Conservation (phyloP, 2,329 filamentous ascomycete species). For the Colletotrichum coccodes region DNA sequence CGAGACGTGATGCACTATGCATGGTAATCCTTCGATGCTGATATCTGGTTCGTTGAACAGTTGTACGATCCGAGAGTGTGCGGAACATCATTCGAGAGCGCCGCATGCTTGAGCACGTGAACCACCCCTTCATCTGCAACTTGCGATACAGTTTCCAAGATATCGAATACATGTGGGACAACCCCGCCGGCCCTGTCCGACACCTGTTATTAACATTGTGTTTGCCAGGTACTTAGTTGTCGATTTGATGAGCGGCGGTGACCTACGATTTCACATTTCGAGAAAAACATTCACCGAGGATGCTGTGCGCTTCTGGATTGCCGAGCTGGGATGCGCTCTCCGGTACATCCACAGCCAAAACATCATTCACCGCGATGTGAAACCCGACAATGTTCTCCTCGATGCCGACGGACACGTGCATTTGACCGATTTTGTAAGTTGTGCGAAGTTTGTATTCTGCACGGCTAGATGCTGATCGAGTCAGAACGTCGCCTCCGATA, state of each 20-base stretch:
- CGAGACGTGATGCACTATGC: neutral
- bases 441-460: neutral
- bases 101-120: conserved; percentile 97
- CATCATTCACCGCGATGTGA: conserved; percentile 91
- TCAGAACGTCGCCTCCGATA: conserved; percentile 96
- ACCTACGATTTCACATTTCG: conserved; percentile 96
- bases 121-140: conserved; percentile 98
- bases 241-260: conserved; percentile 97
- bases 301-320: conserved; percentile 95
- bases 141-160: conserved; percentile 99
- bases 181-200: neutral
- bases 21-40: conserved; percentile 7
- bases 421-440: conserved; percentile 92
- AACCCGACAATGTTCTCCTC: conserved; percentile 90
- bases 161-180: conserved; percentile 92
- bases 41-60: conserved; percentile 55
- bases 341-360: conserved; percentile 86
- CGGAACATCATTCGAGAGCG: conserved; percentile 98
- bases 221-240: conserved; percentile 90
- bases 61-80: conserved; percentile 96
- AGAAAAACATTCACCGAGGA: conserved; percentile 98
- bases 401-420: conserved; percentile 95
- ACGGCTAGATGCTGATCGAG: conserved; percentile 34
- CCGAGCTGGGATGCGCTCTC: conserved; percentile 91
- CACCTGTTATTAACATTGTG: conserved; percentile 34